These are phyloP conservation scores for Gossypium davidsonii DNA, from an alignment of 441 rosid genomes.

Conservation along the genomic window DNA sequence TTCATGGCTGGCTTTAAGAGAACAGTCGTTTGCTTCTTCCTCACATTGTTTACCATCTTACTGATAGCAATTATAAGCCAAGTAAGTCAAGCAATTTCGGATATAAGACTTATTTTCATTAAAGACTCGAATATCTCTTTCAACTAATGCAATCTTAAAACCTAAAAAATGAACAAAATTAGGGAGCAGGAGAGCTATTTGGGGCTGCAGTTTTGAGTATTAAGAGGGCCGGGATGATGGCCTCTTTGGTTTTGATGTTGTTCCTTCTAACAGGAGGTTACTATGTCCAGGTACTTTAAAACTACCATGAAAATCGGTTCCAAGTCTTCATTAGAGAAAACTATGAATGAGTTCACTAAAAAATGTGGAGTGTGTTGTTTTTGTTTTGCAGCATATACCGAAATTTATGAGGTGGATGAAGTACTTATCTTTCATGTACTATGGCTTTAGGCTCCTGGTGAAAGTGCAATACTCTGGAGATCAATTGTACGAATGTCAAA, in stretches of 20 bases:
- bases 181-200: conserved; percentile 87
- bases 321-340: neutral
- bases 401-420: conserved; percentile 80
- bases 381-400: conserved; percentile 74
- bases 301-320: neutral
- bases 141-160: neutral
- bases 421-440: conserved; percentile 69
- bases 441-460: conserved; percentile 77
- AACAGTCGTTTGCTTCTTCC: conserved; percentile 75
- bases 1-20: conserved; percentile 92
- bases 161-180: conserved; percentile 8
- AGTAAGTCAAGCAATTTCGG: conserved; percentile 34
- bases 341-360: neutral
- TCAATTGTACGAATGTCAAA: conserved; percentile 59
- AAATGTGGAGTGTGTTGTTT: neutral
- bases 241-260: conserved; percentile 79
- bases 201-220: conserved; percentile 87
- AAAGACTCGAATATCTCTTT: neutral
- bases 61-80: conserved; percentile 81
- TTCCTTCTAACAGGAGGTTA: conserved; percentile 96
- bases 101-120: neutral
- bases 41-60: conserved; percentile 56
- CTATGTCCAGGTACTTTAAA: conserved; percentile 68
- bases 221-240: conserved; percentile 85
- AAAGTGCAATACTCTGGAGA: conserved; percentile 79